These are phyloP conservation scores for Alternaria panax DNA, from an alignment of 2,329 filamentous ascomycete genomes.

Conservation along the genomic window DNA sequence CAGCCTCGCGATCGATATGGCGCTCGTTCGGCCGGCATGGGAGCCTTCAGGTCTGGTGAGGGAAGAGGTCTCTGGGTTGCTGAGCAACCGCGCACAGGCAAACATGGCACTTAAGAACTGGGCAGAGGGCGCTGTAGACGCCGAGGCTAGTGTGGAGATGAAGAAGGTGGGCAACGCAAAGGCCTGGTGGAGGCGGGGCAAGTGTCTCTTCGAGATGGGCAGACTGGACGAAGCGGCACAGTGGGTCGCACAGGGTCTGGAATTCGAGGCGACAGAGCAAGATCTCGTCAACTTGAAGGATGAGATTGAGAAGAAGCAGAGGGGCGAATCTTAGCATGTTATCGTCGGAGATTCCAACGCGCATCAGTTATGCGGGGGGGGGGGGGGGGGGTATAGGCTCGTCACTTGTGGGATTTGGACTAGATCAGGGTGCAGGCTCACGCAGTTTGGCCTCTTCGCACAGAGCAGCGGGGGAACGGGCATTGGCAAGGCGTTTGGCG, in stretches of 20 bases:
- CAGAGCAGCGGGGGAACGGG: neutral
- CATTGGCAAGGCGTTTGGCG: slow-evolving; percentile 6
- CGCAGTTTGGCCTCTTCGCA: neutral
- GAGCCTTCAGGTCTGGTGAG: slow-evolving; percentile 83
- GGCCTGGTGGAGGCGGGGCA: slow-evolving; percentile 89
- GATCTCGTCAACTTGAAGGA: slow-evolving; percentile 49
- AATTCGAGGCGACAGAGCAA: slow-evolving; percentile 74
- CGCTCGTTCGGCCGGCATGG: slow-evolving; percentile 80
- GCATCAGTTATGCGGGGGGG: neutral
- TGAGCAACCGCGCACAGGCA: slow-evolving; percentile 88
- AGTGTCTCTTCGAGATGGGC: slow-evolving; percentile 90
- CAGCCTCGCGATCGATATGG: slow-evolving; percentile 89
- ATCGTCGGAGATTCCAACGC: neutral
- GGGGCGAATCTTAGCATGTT: slow-evolving; percentile 3
- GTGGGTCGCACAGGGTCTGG: slow-evolving; percentile 78
- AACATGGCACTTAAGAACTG: slow-evolving; percentile 83
- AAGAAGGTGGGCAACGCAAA: slow-evolving; percentile 89
- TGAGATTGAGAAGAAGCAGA: slow-evolving; percentile 58
- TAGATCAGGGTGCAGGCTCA: neutral
- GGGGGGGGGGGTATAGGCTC: neutral
- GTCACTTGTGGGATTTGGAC: neutral
- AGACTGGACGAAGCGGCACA: slow-evolving; percentile 80
- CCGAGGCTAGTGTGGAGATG: slow-evolving; percentile 85
- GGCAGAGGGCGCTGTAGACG: slow-evolving; percentile 87
- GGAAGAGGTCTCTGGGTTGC: slow-evolving; percentile 82